phyloP scores from a whole-genome alignment of 352 stramenopile genomes.

The Globisporangium parvum region DNA sequence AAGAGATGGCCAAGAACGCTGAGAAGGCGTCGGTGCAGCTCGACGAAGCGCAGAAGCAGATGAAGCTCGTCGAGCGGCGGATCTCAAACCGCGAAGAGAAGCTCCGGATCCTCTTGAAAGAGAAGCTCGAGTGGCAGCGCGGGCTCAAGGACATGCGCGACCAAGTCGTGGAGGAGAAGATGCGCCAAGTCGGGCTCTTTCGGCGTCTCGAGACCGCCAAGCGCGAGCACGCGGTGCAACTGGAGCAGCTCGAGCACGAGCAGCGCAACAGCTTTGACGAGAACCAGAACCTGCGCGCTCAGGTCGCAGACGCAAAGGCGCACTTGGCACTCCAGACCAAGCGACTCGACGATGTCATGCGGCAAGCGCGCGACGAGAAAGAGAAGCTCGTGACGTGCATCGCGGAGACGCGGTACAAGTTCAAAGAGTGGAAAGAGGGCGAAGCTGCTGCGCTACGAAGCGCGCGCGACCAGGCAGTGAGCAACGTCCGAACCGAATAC shows the following conservation, averaged over 20 bases:
- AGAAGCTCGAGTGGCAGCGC: slow-evolving; percentile 67
- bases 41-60: slow-evolving; percentile 48
- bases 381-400: slow-evolving; percentile 45
- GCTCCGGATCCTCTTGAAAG: slow-evolving; percentile 46
- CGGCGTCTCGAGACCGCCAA: slow-evolving; percentile 48
- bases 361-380: slow-evolving; percentile 51
- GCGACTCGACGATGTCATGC: slow-evolving; percentile 40
- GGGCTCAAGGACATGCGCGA: slow-evolving; percentile 51
- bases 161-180: slow-evolving; percentile 66
- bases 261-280: slow-evolving; percentile 30
- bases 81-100: slow-evolving; percentile 63
- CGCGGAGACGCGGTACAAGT: slow-evolving; percentile 44
- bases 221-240: slow-evolving; percentile 28
- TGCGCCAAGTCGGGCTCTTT: slow-evolving; percentile 60
- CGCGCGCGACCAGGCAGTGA: slow-evolving; percentile 40
- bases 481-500: slow-evolving; percentile 51
- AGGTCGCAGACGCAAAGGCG: slow-evolving; percentile 32
- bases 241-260: slow-evolving; percentile 29
- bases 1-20: slow-evolving; percentile 40
- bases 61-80: slow-evolving; percentile 48
- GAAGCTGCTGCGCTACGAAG: slow-evolving; percentile 30
- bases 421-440: slow-evolving; percentile 62
- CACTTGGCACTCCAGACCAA: slow-evolving; percentile 37
- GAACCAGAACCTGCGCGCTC: slow-evolving; percentile 32
- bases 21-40: slow-evolving; percentile 40